A percentile compares a stretch with the other conserved stretches of the same genome.
phyloP scores from a whole-genome alignment of 345 rosid genomes.

The Linum usitatissimum region DNA sequence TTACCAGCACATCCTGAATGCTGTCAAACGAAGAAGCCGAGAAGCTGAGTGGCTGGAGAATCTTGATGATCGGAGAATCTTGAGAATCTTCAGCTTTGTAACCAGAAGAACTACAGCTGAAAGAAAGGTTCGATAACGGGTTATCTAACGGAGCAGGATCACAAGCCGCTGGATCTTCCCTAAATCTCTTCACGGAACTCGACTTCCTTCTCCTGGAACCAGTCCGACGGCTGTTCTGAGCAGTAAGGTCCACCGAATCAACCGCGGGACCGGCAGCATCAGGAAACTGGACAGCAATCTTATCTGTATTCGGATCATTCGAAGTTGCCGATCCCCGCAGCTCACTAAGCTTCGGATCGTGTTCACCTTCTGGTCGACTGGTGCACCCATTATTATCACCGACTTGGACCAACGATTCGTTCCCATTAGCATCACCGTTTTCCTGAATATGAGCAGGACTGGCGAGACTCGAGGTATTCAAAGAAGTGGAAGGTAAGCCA shows the following conservation, averaged over 20 bases:
- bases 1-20: slow-evolving; percentile 62
- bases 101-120: slow-evolving; percentile 29
- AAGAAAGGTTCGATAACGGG: slow-evolving; percentile 27
- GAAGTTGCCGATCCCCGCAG: slow-evolving; percentile 41
- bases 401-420: slow-evolving; percentile 22
- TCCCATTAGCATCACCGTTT: slow-evolving; percentile 25
- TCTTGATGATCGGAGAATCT: slow-evolving; percentile 41
- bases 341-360: slow-evolving; percentile 85
- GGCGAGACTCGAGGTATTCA: slow-evolving; percentile 26
- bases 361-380: slow-evolving; percentile 36
- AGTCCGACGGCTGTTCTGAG: slow-evolving; percentile 40
- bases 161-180: slow-evolving; percentile 41
- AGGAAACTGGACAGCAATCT: slow-evolving; percentile 33
- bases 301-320: slow-evolving; percentile 36
- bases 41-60: slow-evolving; percentile 63
- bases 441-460: slow-evolving; percentile 21
- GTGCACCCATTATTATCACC: slow-evolving; percentile 35
- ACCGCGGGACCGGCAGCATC: slow-evolving; percentile 33
- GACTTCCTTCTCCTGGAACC: slow-evolving; percentile 92
- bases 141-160: slow-evolving; percentile 25
- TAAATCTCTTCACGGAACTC: slow-evolving; percentile 90
- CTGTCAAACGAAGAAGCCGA: slow-evolving; percentile 48
- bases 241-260: slow-evolving; percentile 30
- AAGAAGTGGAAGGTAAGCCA: slow-evolving; percentile 27
- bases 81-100: slow-evolving; percentile 30